Evolutionary conservation across 495 filamentous ascomycete species (phyloP).

Genomic region (Collariella sp.): DNA sequence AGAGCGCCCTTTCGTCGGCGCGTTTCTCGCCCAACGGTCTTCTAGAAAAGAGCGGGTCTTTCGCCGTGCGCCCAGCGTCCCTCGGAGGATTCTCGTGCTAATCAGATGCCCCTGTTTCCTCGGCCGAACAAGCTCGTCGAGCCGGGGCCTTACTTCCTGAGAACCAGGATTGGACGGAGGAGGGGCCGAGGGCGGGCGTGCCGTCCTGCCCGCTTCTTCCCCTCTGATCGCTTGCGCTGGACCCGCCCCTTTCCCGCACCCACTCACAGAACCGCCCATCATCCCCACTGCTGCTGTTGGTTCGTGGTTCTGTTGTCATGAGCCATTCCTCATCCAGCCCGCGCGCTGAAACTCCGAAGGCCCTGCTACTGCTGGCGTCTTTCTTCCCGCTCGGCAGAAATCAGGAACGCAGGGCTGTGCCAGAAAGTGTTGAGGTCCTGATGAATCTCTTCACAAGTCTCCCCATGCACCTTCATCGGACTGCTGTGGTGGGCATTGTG

Average conservation of each 20-base stretch:
- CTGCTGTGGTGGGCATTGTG: neutral
- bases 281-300: conserved; percentile 2
- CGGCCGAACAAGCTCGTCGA: conserved; percentile 18
- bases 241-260: conserved; percentile 15
- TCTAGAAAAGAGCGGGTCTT: conserved; percentile 40
- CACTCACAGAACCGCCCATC: conserved; percentile 14
- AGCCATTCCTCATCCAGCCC: conserved; percentile 16
- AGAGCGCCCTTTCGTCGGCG: conserved; percentile 29
- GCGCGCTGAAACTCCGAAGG: conserved; percentile 8
- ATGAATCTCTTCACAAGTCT: neutral
- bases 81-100: conserved; percentile 42
- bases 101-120: conserved; percentile 33
- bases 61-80: conserved; percentile 14
- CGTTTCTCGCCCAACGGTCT: conserved; percentile 40
- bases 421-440: neutral
- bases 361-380: conserved; percentile 7
- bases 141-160: conserved; percentile 20
- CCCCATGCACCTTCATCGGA: neutral
- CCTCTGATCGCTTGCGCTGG: conserved; percentile 18
- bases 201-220: conserved; percentile 14
- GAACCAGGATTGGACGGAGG: conserved; percentile 24
- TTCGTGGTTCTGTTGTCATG: conserved; percentile 4
- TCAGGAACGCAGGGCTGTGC: neutral
- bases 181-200: conserved; percentile 15
- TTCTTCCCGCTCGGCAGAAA: conserved; percentile 21